Evolutionary conservation across 2,329 filamentous ascomycete species (phyloP).

Genomic region (Teratosphaeria pseudoeucalypti): DNA sequence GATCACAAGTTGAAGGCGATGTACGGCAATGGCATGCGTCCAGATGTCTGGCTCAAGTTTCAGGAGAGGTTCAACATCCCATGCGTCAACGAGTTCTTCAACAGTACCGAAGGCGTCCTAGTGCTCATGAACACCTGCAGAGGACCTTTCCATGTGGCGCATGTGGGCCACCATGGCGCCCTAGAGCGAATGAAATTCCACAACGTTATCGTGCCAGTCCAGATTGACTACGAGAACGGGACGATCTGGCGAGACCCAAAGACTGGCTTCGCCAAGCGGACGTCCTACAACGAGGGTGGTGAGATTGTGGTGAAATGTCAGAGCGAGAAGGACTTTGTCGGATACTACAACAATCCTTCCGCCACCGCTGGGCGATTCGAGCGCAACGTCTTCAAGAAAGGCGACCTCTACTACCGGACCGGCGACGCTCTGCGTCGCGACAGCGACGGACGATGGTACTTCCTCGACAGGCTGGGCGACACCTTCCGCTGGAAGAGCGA

Average conservation of each 20-base stretch:
- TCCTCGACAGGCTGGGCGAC: conserved; percentile 39
- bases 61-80: conserved; percentile 52
- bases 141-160: conserved; percentile 52
- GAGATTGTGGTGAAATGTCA: conserved; percentile 61
- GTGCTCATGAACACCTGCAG: conserved; percentile 32
- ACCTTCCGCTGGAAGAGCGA: conserved; percentile 43
- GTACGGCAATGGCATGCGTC: conserved; percentile 57
- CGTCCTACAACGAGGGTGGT: conserved; percentile 57
- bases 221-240: conserved; percentile 57
- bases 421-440: conserved; percentile 38
- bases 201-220: conserved; percentile 54
- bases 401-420: conserved; percentile 40
- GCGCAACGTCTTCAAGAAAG: conserved; percentile 36
- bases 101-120: conserved; percentile 64
- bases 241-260: conserved; percentile 51
- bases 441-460: conserved; percentile 37
- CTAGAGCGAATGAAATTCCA: conserved; percentile 44
- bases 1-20: conserved; percentile 49
- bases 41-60: conserved; percentile 59
- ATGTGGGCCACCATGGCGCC: conserved; percentile 62
- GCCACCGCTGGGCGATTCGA: conserved; percentile 51
- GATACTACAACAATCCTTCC: conserved; percentile 58
- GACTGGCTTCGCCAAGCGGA: conserved; percentile 56
- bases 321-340: conserved; percentile 49
- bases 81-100: conserved; percentile 64